phyloP scores from a whole-genome alignment of 495 filamentous ascomycete genomes.

The Lindgomyces ingoldianus region DNA sequence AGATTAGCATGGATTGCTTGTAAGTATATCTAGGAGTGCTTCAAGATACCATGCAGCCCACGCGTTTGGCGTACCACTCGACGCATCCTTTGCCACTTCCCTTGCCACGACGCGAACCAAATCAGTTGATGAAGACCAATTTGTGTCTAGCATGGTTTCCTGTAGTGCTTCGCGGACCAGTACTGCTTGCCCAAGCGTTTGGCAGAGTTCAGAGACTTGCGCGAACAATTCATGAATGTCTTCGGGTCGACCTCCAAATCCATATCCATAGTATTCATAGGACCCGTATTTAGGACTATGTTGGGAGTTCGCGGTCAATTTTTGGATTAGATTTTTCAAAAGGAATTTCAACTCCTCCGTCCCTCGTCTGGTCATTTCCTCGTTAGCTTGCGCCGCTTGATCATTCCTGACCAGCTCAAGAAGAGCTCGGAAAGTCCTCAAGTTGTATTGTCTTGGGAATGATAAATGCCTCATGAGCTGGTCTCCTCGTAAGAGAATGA shows the following conservation, averaged over 20 bases:
- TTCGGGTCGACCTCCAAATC: background rate
- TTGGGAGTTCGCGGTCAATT: background rate
- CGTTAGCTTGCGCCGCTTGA: background rate
- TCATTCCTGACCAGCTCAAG: background rate
- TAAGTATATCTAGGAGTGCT: too few species aligned
- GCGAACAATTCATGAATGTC: background rate
- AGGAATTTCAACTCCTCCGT: background rate
- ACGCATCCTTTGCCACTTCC: background rate
- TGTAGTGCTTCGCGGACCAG: background rate
- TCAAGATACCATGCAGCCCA: too few species aligned
- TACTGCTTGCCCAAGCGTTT: background rate
- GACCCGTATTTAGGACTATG: background rate
- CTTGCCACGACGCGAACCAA: background rate
- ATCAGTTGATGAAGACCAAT: background rate
- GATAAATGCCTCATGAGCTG: background rate
- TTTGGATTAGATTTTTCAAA: background rate
- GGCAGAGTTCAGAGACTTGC: background rate
- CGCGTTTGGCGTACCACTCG: background rate
- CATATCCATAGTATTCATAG: background rate
- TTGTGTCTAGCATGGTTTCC: background rate
- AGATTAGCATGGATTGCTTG: background rate
- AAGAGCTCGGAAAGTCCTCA: background rate
- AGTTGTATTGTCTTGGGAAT: background rate
- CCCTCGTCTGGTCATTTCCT: background rate
- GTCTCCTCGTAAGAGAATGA: background rate